These are phyloP conservation scores for Glonium stellatum DNA, from an alignment of 495 filamentous ascomycete species.

Conservation along the genomic window DNA sequence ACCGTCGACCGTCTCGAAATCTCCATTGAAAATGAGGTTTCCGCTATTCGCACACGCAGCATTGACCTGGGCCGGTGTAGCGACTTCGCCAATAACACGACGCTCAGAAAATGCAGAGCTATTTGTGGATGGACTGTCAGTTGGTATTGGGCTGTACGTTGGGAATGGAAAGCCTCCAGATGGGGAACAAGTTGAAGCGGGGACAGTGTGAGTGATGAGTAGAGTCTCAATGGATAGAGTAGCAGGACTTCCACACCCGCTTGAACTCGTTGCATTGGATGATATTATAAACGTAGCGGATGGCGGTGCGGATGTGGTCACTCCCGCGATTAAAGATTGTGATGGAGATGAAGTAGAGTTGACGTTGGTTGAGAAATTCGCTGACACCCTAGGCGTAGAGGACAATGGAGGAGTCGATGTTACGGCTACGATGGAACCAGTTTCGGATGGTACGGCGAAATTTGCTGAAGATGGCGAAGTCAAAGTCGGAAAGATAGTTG, in stretches of 20 bases:
- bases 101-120: neutral
- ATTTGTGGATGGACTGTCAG: neutral
- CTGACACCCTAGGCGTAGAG: neutral
- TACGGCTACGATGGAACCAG: neutral
- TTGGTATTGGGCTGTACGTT: neutral
- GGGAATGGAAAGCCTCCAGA: neutral
- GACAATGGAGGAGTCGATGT: neutral
- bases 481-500: neutral
- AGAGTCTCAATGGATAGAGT: neutral
- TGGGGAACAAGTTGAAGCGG: neutral
- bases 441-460: neutral
- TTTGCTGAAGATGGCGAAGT: neutral
- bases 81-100: constrained; percentile 13
- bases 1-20: constrained; percentile 16
- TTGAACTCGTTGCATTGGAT: neutral
- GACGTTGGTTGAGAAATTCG: neutral
- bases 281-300: neutral
- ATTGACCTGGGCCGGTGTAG: constrained; percentile 16
- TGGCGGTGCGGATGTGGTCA: neutral
- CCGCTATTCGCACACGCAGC: constrained; percentile 11
- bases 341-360: neutral
- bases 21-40: constrained; percentile 20
- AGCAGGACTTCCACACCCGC: neutral
- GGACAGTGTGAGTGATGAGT: neutral
- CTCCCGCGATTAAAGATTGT: neutral